These are phyloP conservation scores for Camellia sinensis DNA, from an alignment of 148 eudicot species.

Conservation along the genomic window DNA sequence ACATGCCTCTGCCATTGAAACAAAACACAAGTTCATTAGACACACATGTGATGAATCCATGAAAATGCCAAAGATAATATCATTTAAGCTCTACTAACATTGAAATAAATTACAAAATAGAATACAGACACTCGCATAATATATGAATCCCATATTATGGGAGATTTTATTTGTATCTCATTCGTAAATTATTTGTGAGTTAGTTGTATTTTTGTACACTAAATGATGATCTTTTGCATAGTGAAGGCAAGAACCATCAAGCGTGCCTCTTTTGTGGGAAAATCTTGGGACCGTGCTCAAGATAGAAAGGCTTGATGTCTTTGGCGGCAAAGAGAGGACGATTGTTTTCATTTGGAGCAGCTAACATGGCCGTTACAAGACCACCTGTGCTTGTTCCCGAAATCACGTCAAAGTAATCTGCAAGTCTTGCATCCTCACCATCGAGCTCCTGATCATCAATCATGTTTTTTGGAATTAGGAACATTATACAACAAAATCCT, in stretches of 20 bases:
- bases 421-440: constrained; percentile 31
- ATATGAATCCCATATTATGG: too few relatives aligned
- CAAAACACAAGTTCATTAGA: neutral
- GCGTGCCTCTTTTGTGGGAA: constrained; percentile 26
- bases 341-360: constrained; percentile 29
- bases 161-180: too few relatives aligned
- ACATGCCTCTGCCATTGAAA: constrained; percentile 14
- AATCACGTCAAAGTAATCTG: constrained; percentile 35
- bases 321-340: constrained; percentile 34
- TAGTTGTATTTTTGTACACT: too few relatives aligned
- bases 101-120: too few relatives aligned
- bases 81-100: too few relatives aligned
- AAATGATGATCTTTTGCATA: too few relatives aligned
- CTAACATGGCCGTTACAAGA: constrained; percentile 31
- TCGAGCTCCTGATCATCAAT: constrained; percentile 20
- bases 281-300: constrained; percentile 23
- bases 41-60: neutral
- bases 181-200: too few relatives aligned
- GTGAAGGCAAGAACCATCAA: too few relatives aligned
- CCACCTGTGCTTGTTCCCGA: constrained; percentile 40
- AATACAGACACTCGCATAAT: too few relatives aligned
- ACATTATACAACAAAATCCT: too few relatives aligned
- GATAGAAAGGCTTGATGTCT: constrained; percentile 29
- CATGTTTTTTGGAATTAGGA: neutral
- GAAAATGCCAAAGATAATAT: neutral